Evolutionary conservation across 257 asterid species (phyloP).

Genomic region (Solanum boliviense): DNA sequence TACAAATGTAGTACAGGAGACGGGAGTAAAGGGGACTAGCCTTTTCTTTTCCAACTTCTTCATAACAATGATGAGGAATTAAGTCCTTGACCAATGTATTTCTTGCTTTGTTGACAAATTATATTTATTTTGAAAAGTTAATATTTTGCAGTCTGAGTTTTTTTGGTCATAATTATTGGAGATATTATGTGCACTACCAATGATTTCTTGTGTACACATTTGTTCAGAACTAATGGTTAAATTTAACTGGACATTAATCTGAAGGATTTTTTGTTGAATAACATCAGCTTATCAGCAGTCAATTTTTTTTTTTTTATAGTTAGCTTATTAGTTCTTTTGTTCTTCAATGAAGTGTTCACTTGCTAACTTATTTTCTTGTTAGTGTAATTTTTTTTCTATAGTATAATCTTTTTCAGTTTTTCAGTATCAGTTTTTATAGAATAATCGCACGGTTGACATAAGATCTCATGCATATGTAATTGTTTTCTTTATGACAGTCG

Average conservation of each 20-base stretch:
- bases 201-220: not conserved
- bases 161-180: not conserved
- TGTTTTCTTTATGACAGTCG: constrained; percentile 41
- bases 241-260: not conserved
- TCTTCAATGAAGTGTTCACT: not conserved
- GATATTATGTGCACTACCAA: not conserved
- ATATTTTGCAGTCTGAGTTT: not conserved
- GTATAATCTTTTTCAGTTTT: not conserved
- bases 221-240: not conserved
- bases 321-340: not conserved
- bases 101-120: not conserved
- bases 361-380: not conserved
- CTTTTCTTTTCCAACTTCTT: not conserved
- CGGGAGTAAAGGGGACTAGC: not conserved
- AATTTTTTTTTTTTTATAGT: not conserved
- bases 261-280: not conserved
- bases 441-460: not conserved
- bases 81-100: not conserved
- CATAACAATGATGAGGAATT: not conserved
- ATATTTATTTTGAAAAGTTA: not conserved
- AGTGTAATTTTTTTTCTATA: not conserved
- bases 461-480: not conserved
- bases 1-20: not conserved
- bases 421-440: not conserved
- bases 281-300: not conserved